Evolutionary conservation across 768 basidiomycete genomes (phyloP).

Genomic region (Lactarius sanguifluus): DNA sequence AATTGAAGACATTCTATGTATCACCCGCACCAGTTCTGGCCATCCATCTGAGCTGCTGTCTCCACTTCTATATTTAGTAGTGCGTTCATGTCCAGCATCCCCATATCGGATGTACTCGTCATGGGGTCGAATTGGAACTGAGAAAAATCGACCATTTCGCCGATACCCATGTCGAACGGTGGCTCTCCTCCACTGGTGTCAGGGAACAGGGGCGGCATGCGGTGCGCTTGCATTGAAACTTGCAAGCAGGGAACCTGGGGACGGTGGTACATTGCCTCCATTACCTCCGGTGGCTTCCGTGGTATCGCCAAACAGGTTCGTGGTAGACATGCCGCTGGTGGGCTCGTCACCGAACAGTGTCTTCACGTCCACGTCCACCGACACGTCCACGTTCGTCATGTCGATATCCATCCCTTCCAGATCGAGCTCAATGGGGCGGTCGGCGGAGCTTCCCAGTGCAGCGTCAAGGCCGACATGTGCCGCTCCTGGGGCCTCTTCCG

Average conservation of each 20-base stretch:
- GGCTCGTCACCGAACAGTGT: conserved; percentile 52
- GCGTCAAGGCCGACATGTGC: conserved; percentile 40
- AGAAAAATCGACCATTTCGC: conserved; percentile 16
- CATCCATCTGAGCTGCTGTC: conserved; percentile 12
- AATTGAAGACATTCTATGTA: conserved; percentile 9
- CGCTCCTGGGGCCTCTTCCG: conserved; percentile 30
- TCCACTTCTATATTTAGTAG: conserved; percentile 19
- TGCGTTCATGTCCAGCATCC: conserved; percentile 23
- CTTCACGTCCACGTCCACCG: conserved; percentile 35
- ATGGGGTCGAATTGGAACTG: conserved; percentile 19
- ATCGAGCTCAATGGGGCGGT: conserved; percentile 82
- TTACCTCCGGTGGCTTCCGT: conserved; percentile 10
- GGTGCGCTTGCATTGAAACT: conserved; percentile 16
- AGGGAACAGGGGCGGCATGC: conserved; percentile 27
- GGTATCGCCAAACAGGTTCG: conserved; percentile 32
- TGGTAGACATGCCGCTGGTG: conserved; percentile 30
- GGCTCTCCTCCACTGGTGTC: conserved; percentile 26
- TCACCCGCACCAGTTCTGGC: conserved; percentile 18
- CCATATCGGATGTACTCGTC: conserved; percentile 42
- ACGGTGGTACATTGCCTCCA: conserved; percentile 30
- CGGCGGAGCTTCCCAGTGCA: conserved; percentile 59
- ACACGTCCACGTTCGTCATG: conserved; percentile 45
- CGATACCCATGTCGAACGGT: conserved; percentile 47
- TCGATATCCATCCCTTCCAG: conserved; percentile 67
- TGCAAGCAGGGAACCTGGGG: conserved; percentile 29